A percentile compares a stretch with the other conserved stretches of the same genome.
Conservation (phyloP, 2,329 filamentous ascomycete species). For the Phoma sp. region DNA sequence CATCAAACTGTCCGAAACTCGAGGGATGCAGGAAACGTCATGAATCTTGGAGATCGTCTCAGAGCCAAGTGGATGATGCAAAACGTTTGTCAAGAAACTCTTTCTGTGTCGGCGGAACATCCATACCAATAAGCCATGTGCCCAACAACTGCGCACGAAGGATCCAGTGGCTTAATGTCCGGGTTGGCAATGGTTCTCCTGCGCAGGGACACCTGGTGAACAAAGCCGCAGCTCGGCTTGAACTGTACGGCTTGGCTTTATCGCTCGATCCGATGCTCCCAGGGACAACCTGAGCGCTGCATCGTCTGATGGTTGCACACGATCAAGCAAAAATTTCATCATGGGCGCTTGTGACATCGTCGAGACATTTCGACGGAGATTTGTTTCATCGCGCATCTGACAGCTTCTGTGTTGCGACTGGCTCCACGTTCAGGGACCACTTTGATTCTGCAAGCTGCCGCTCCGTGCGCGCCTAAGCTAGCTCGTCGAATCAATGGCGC, state of each 20-base stretch:
- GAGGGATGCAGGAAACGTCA: constrained; percentile 7
- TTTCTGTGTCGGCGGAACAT: constrained; percentile 3
- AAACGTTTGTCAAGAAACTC: constrained; percentile 9
- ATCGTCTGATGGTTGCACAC: constrained; percentile 9
- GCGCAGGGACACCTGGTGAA: constrained; percentile 34
- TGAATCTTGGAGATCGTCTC: constrained; percentile 13
- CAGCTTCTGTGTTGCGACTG: constrained; percentile 29
- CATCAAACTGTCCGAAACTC: constrained; percentile 23
- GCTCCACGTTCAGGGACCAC: constrained; percentile 32
- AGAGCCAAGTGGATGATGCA: background rate
- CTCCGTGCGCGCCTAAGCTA: constrained; percentile 38
- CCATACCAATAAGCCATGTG: constrained; percentile 9
- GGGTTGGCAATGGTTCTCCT: constrained; percentile 28
- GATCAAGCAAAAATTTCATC: background rate
- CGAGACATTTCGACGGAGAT: constrained; percentile 33
- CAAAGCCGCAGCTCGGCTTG: constrained; percentile 27
- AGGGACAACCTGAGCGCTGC: constrained; percentile 3
- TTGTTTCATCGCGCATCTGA: constrained; percentile 40
- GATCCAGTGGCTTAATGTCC: constrained; percentile 18
- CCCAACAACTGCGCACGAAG: constrained; percentile 9
- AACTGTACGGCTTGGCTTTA: constrained; percentile 19
- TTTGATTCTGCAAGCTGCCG: constrained; percentile 35
- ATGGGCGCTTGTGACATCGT: constrained; percentile 36
- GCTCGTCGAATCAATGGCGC: constrained; percentile 40
- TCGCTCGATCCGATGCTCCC: constrained; percentile 2